Evolutionary conservation across 2,329 filamentous ascomycete species (phyloP), one percentile per base, ranked within the genome.

Genomic region (Cordyceps sp.): DNA sequence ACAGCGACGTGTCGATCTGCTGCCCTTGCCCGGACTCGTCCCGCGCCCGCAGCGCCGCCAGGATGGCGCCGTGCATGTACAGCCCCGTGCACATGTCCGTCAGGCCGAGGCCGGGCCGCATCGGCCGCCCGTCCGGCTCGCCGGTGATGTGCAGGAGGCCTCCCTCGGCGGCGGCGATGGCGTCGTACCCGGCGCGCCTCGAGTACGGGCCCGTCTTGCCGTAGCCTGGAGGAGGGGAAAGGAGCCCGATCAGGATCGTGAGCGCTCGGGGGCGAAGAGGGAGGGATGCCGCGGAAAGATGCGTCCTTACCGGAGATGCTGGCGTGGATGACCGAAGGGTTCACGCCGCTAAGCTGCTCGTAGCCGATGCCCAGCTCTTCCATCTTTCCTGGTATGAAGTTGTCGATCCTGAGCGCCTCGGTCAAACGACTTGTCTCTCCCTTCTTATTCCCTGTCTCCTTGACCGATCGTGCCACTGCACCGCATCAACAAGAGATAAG

Each of bases 1-100:
- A 64, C 4, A 65, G 44, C 1, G 54, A 61, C 0, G 52, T 49
- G 26, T 61, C 57, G 6, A 65, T 53, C 21, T 55, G 51, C 35
- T 64, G 59, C 1, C 59, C 59, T 10, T 40, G 37, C 0, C 58
- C 58, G 0, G 50, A 57, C 12, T 44, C 45, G 26, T 49, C 43
- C 1, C 57, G 49, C n/a, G 52, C 45, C 18, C 52, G 47, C 1
- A 62, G 37, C 0, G 59, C 59, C 0, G 58, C 50, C 19, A 58
- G 40, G 17, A 64, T 61, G 2, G 59, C 57, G 1, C 58, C 58
- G 32, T 62, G 57, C 17, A 57, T 50, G 36, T 59, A 63, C 3
- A 64, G 40, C 0, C 59, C 60, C 0, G 59, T 62, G 6, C 47
- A 48, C 49, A 62, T 57, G 36, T 62, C 59, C 14, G 53, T 57